phyloP scores from a whole-genome alignment of 2,329 filamentous ascomycete species.

The Didymella sp. region DNA sequence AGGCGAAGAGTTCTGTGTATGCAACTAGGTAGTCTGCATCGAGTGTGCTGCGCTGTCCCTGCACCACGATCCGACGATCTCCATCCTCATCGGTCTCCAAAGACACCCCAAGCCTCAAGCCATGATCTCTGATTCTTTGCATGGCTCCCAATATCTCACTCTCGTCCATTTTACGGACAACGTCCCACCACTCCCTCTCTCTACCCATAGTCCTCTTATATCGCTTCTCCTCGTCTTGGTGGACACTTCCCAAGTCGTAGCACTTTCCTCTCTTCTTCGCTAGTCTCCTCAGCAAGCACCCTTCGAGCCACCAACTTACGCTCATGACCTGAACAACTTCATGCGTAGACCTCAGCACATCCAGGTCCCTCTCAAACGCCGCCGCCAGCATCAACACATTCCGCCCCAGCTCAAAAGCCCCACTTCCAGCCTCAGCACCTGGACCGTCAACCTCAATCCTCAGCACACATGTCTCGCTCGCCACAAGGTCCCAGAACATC shows the following conservation, averaged over 20 bases:
- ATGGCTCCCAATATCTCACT: not conserved
- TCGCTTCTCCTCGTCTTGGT: not conserved
- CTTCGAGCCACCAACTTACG: constrained; percentile 4
- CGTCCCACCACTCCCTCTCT: constrained; percentile 7
- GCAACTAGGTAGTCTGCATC: not conserved
- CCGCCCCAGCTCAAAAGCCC: not conserved
- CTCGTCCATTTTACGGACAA: not conserved
- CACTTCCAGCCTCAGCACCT: not conserved
- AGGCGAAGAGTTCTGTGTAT: not conserved
- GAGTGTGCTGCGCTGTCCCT: not conserved
- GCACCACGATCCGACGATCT: not conserved
- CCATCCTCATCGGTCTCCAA: not conserved
- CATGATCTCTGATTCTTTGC: not conserved
- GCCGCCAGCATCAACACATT: not conserved
- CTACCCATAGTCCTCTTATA: not conserved
- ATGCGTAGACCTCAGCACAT: not conserved
- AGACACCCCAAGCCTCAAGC: not conserved
- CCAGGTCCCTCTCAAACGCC: constrained; percentile 4
- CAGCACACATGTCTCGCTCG: not conserved
- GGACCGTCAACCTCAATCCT: not conserved
- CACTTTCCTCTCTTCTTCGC: not conserved
- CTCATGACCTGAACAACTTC: not conserved
- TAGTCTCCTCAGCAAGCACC: not conserved
- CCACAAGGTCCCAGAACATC: not conserved
- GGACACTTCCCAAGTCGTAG: not conserved